Conservation (phyloP, 139 green algal species). For the Coccomyxa sp. region DNA sequence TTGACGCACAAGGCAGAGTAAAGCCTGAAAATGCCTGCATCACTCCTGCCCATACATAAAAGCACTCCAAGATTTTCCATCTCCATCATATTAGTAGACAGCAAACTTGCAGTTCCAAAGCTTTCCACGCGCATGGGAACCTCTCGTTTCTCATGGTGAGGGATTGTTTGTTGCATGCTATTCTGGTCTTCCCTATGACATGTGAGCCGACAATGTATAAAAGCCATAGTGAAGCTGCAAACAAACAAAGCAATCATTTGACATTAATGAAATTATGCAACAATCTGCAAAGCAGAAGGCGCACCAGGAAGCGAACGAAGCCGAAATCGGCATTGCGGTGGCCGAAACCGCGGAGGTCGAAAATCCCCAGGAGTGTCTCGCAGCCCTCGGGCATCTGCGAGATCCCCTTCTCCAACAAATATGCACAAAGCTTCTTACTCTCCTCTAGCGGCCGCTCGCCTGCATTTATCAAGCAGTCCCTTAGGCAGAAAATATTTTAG, state of each 20-base stretch:
- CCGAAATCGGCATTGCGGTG: constrained; percentile 77
- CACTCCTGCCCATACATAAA: too few species aligned
- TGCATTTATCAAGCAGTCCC: constrained; percentile 14
- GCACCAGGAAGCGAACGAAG: constrained; percentile 87
- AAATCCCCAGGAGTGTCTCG: constrained; percentile 88
- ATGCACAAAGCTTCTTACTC: constrained; percentile 66
- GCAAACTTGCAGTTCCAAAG: too few species aligned
- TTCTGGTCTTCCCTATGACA: too few species aligned
- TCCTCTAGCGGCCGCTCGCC: constrained; percentile 55
- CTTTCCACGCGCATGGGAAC: too few species aligned
- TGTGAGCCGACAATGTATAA: too few species aligned
- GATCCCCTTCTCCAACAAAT: constrained; percentile 69
- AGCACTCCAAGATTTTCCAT: too few species aligned
- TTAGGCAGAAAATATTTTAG: not conserved
- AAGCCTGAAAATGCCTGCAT: not conserved
- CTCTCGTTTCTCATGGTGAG: too few species aligned
- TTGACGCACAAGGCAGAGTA: not conserved
- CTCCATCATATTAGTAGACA: too few species aligned
- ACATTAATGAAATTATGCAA: too few species aligned
- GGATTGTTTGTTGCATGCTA: too few species aligned
- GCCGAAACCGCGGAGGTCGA: constrained; percentile 84
- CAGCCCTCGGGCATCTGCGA: constrained; percentile 32
- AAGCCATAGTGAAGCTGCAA: too few species aligned
- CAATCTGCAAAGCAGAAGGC: not conserved
- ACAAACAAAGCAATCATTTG: too few species aligned